phyloP scores from a whole-genome alignment of 2,329 filamentous ascomycete genomes.

The Rhynchosporium secalis region DNA sequence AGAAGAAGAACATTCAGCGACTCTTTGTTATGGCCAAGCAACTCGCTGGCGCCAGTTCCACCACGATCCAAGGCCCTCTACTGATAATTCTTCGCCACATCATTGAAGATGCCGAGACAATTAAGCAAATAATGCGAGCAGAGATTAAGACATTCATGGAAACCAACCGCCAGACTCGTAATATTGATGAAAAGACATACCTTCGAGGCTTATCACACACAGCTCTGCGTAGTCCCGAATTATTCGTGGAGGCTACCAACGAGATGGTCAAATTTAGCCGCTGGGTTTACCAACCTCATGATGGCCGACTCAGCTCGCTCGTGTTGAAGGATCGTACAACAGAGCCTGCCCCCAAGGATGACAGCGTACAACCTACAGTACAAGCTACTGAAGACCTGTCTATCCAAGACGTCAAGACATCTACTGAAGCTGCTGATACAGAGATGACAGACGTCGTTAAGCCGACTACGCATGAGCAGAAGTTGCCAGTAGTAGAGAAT shows the following conservation, averaged over 20 bases:
- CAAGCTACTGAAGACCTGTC: constrained; percentile 41
- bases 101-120: constrained; percentile 87
- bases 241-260: constrained; percentile 86
- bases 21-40: constrained; percentile 96
- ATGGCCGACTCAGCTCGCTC: constrained; percentile 43
- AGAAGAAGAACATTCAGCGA: constrained; percentile 85
- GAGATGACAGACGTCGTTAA: constrained; percentile 67
- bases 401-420: constrained; percentile 55
- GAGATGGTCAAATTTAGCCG: constrained; percentile 76
- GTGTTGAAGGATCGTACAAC: constrained; percentile 34
- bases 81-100: constrained; percentile 89
- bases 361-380: constrained; percentile 38
- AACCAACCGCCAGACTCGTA: constrained; percentile 50
- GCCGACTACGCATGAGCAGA: constrained; percentile 60
- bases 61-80: constrained; percentile 62
- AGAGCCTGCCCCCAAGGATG: constrained; percentile 30
- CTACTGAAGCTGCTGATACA: constrained; percentile 60
- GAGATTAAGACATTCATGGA: constrained; percentile 83
- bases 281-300: constrained; percentile 49
- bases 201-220: constrained; percentile 76
- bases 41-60: constrained; percentile 74
- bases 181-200: constrained; percentile 70
- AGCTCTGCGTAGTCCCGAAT: constrained; percentile 75
- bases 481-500: constrained; percentile 83
- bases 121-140: constrained; percentile 87